These are phyloP conservation scores for Eutrema heterophyllum DNA, from an alignment of 345 rosid species.

Conservation along the genomic window DNA sequence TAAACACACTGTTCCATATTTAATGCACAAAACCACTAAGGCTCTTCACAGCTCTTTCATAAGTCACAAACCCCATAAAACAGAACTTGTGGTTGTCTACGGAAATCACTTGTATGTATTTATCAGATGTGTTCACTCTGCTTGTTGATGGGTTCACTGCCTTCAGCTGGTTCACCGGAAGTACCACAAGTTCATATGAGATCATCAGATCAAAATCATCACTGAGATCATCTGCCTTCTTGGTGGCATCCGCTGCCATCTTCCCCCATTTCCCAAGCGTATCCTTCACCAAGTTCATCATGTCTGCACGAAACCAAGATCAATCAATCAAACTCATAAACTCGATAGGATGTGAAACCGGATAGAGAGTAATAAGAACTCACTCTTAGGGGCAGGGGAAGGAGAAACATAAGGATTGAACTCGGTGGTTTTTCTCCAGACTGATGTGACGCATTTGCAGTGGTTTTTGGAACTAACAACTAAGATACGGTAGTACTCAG, in stretches of 20 bases:
- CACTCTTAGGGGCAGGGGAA: conserved; percentile 52
- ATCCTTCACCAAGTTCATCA: conserved; percentile 73
- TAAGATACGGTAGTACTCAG: too few species aligned
- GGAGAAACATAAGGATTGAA: conserved; percentile 81
- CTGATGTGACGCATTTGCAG: too few species aligned
- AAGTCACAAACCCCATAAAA: conserved; percentile 87
- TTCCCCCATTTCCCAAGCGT: conserved; percentile 86
- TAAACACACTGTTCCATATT: neutral
- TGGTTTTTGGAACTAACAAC: too few species aligned
- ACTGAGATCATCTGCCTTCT: conserved; percentile 80
- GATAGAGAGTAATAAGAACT: neutral
- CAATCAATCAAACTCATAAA: neutral
- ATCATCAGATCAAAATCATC: neutral
- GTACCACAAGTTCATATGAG: conserved; percentile 43
- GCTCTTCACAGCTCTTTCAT: conserved; percentile 70
- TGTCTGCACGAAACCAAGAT: conserved; percentile 40
- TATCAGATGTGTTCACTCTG: conserved; percentile 66
- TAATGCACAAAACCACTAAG: conserved; percentile 31
- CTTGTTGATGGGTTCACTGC: conserved; percentile 79
- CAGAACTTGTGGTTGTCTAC: conserved; percentile 83
- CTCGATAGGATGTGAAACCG: neutral
- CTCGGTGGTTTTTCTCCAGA: too few species aligned
- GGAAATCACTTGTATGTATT: conserved; percentile 77
- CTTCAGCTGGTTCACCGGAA: conserved; percentile 65
- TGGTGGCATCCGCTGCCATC: conserved; percentile 84